Evolutionary conservation across 169 alveolate genomes (phyloP).

Genomic region (Plasmodium yoelii): DNA sequence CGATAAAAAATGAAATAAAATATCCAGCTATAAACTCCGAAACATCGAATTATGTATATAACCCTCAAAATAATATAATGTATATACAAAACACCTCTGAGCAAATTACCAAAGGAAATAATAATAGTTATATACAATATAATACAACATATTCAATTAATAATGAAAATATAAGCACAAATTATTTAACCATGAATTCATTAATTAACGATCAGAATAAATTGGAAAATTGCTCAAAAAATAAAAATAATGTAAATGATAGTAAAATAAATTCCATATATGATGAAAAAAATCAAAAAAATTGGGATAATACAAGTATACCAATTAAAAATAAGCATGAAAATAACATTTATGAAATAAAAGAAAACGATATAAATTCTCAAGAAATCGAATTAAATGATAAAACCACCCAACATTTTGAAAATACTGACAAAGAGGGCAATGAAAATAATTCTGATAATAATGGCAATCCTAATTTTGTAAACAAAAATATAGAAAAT

Average conservation of each 20-base stretch:
- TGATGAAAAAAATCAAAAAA: constrained; percentile 1
- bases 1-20: constrained; percentile 17
- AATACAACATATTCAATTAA: too few species aligned
- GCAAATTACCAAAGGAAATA: too few species aligned
- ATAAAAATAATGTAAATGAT: background rate
- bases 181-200: background rate
- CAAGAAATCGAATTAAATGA: constrained; percentile 9
- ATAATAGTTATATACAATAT: too few species aligned
- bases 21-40: background rate
- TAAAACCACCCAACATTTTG: background rate
- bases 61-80: too few species aligned
- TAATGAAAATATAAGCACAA: background rate
- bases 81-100: too few species aligned
- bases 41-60: background rate
- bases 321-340: constrained; percentile 14
- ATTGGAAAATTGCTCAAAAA: background rate
- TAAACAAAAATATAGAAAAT: background rate
- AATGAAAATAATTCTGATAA: background rate
- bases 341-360: background rate
- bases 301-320: constrained; percentile 4
- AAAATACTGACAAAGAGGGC: background rate
- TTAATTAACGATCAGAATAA: constrained; percentile 5
- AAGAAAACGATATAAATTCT: background rate
- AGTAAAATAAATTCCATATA: background rate
- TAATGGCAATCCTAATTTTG: background rate